Conservation (phyloP, 139 green algal genomes). For the Axilococcus clingmanii region DNA sequence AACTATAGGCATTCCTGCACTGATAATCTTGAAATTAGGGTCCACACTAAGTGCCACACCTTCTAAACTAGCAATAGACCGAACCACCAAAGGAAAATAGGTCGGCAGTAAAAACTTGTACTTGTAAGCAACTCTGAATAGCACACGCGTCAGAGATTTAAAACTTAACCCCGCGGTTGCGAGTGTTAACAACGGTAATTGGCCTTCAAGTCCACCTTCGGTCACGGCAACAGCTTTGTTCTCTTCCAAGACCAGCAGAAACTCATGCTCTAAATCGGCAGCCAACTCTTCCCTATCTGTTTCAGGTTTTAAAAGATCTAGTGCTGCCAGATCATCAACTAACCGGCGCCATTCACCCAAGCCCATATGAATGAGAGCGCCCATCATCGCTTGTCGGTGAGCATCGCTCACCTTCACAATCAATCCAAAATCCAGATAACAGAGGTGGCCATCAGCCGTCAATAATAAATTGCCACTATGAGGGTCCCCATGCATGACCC, state of each 20-base stretch:
- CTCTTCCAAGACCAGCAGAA: constrained; percentile 13
- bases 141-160: constrained; percentile 81
- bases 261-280: constrained; percentile 20
- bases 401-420: constrained; percentile 64
- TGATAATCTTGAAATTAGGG: constrained; percentile 77
- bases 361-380: constrained; percentile 91
- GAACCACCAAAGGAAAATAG: constrained; percentile 94
- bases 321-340: constrained; percentile 85
- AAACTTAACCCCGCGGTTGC: constrained; percentile 77
- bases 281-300: constrained; percentile 88
- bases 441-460: constrained; percentile 66
- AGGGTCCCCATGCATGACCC: constrained; percentile 75
- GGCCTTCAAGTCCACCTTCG: neutral
- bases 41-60: constrained; percentile 60
- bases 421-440: constrained; percentile 90
- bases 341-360: constrained; percentile 71
- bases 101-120: constrained; percentile 72
- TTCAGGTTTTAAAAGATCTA: constrained; percentile 67
- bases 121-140: constrained; percentile 89
- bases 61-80: constrained; percentile 87
- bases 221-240: neutral
- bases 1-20: constrained; percentile 26
- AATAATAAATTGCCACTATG: constrained; percentile 88
- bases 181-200: constrained; percentile 24
- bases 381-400: constrained; percentile 78